Evolutionary conservation across 164 flowering plant genomes (phyloP), one percentile per base, ranked within the genome.

Genomic region (Brasenia schreberi): DNA sequence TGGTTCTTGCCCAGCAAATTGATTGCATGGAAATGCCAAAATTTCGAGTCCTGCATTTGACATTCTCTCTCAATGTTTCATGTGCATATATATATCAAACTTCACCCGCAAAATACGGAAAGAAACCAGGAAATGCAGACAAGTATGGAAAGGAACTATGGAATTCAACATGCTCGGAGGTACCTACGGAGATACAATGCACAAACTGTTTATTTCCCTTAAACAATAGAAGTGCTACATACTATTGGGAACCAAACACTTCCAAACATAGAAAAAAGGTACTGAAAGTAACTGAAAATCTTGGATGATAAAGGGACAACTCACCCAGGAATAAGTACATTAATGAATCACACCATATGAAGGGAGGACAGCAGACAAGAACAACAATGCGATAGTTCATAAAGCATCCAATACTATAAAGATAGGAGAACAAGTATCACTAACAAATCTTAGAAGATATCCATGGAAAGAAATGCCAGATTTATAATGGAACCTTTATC

Each of bases 21-120:
- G 99, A 63, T 94, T 94, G 81, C 99, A 94, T 0, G 99, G 99
- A 77, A 94, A 94, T 27, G 99, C 97, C 81, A 94, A 78, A 61
- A 94, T 75, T 75, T 91, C 99, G 12, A 94, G 70, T 73, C 89
- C 99, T 91, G 78, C 4, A 3, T 33, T 33, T 33, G 39, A 33
- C 39, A 33, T 33, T 33, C 1, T 33, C 39, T 33, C 39, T 33
- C 39, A 33, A 33, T 33, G 39, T 33, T 33, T 1, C 39, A 33
- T 33, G 39, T 33, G 39, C 39, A 33, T 33, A 33, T 33, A 33
- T 33, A 33, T 33, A 33, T 33, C 4, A 1, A 33, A 33, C 39
- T 33, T 33, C 39, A 33, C 4, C 4, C 1, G 3, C 1, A 33
- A 33, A 33, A 33, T 33, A 33, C 39, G 4, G 39, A 33, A 33